phyloP scores from a whole-genome alignment of 2,329 filamentous ascomycete genomes.

The Pseudogymnoascus sp. region DNA sequence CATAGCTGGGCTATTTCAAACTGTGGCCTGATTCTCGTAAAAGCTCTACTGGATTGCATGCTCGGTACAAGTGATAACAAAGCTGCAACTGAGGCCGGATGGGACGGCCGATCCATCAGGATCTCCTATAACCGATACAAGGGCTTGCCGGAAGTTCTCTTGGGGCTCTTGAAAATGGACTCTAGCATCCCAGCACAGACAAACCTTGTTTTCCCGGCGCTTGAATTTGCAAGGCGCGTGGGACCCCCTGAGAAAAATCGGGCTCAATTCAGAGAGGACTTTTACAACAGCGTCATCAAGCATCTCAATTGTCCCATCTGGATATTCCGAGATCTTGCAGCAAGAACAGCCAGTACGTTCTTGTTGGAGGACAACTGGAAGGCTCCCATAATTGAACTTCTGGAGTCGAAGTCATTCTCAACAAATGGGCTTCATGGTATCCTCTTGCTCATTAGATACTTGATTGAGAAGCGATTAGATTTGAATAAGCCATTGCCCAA shows the following conservation, averaged over 20 bases:
- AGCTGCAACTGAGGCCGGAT: conserved; percentile 47
- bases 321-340: conserved; percentile 75
- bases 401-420: conserved; percentile 23
- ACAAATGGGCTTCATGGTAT: conserved; percentile 51
- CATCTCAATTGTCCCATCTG: conserved; percentile 64
- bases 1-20: conserved; percentile 85
- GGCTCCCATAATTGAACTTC: conserved; percentile 27
- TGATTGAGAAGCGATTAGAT: conserved; percentile 45
- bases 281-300: conserved; percentile 48
- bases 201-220: conserved; percentile 58
- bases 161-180: conserved; percentile 45
- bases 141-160: conserved; percentile 53
- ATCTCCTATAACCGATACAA: conserved; percentile 64
- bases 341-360: conserved; percentile 60
- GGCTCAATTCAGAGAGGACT: conserved; percentile 39
- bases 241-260: conserved; percentile 45
- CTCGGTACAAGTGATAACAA: conserved; percentile 70
- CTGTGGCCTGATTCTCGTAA: conserved; percentile 80
- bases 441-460: conserved; percentile 46
- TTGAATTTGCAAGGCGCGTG: conserved; percentile 71
- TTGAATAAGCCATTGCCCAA: conserved; percentile 36
- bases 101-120: conserved; percentile 54
- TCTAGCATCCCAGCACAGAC: conserved; percentile 16
- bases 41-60: conserved; percentile 71
- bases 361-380: conserved; percentile 45